phyloP scores from a whole-genome alignment of 352 stramenopile species.

The Aphanomyces euteiches region DNA sequence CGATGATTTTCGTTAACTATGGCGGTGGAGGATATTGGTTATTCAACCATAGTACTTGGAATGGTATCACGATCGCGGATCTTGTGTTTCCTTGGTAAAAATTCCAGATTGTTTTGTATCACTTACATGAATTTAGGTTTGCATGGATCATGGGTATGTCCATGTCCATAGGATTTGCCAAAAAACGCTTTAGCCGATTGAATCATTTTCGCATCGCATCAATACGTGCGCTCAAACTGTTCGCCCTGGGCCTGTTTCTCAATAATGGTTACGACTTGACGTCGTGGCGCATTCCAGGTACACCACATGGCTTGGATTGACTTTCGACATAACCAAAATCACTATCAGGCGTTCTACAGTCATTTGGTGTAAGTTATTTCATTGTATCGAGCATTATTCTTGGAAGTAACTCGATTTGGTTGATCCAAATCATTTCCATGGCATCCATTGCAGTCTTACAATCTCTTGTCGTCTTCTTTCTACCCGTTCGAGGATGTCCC shows the following conservation, averaged over 20 bases:
- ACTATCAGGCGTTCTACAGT: conserved; percentile 59
- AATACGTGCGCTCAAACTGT: conserved; percentile 41
- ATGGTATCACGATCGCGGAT: conserved; percentile 72
- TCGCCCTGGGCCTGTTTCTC: conserved; percentile 62
- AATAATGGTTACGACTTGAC: conserved; percentile 57
- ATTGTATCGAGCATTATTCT: conserved; percentile 33
- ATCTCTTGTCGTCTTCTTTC: conserved; percentile 45
- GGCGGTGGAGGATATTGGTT: conserved; percentile 60
- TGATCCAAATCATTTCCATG: conserved; percentile 38
- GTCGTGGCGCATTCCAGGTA: conserved; percentile 64
- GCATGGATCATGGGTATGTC: conserved; percentile 75
- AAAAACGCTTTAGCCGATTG: not conserved
- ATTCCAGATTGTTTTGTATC: not conserved
- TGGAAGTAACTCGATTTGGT: conserved; percentile 26
- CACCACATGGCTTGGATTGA: not conserved
- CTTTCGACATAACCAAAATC: not conserved
- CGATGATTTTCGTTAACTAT: conserved; percentile 89
- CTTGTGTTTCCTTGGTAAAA: conserved; percentile 76
- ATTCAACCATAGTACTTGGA: conserved; percentile 74
- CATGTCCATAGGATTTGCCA: conserved; percentile 31
- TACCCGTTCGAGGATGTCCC: conserved; percentile 61
- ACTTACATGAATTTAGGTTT: conserved; percentile 42
- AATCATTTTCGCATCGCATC: conserved; percentile 33
- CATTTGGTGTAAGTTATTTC: conserved; percentile 51
- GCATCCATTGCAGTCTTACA: conserved; percentile 39